Evolutionary conservation across 2,329 filamentous ascomycete species (phyloP).

Genomic region (Biscogniauxia sp.): DNA sequence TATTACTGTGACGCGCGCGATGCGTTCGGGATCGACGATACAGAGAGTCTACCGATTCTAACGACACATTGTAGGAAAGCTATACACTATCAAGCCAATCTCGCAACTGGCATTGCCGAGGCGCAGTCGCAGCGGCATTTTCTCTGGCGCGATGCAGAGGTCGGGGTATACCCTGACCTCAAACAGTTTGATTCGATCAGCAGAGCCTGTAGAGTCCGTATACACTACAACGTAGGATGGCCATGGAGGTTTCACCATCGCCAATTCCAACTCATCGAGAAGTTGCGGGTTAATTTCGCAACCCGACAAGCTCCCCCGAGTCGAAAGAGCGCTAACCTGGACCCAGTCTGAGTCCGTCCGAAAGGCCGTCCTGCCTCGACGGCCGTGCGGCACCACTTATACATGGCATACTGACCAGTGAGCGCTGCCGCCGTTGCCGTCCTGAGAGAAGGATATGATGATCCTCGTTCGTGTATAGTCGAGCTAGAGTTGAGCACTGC

Average conservation of each 20-base stretch:
- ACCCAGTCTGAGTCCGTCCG: neutral
- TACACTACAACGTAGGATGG: neutral
- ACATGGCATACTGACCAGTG: neutral
- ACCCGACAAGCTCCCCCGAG: neutral
- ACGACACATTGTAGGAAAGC: neutral
- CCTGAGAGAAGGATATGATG: neutral
- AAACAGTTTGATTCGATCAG: neutral
- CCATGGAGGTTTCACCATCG: neutral
- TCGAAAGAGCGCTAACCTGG: neutral
- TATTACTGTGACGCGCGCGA: constrained; percentile 15
- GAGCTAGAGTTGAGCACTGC: neutral
- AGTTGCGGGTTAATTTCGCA: neutral
- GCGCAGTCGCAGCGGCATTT: neutral
- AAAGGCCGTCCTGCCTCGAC: neutral
- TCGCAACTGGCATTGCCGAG: neutral
- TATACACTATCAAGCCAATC: neutral
- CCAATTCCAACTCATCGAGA: neutral
- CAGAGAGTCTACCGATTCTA: constrained; percentile 6
- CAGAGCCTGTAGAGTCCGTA: neutral
- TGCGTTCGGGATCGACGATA: constrained; percentile 11
- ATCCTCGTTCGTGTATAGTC: neutral
- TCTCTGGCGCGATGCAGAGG: neutral
- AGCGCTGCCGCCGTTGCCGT: neutral
- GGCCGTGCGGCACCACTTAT: neutral
- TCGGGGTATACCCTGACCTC: neutral